Conservation (phyloP, 306 rosid genomes). For the Begonia fuchsioides region DNA sequence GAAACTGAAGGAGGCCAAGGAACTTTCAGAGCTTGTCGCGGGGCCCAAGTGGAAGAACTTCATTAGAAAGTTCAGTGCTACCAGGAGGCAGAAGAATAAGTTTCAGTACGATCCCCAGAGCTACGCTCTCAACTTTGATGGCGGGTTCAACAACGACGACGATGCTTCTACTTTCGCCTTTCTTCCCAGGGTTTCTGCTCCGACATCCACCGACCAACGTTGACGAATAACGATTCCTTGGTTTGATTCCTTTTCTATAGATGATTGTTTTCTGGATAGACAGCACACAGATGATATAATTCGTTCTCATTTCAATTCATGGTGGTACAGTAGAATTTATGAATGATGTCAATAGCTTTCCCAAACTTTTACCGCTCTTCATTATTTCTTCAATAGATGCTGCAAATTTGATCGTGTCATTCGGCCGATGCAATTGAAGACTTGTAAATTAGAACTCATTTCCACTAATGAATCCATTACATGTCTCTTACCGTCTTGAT, state of each 20-base stretch:
- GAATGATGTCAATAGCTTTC: no score
- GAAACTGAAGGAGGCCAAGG: slow-evolving; percentile 31
- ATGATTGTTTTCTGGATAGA: no score
- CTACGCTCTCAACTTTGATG: slow-evolving; percentile 63
- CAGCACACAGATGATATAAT: no score
- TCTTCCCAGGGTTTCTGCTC: slow-evolving; percentile 37
- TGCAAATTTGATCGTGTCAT: no score
- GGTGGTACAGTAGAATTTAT: no score
- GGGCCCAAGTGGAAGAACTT: slow-evolving; percentile 75
- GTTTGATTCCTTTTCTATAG: background rate
- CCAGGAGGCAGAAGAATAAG: slow-evolving; percentile 11
- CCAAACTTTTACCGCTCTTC: no score
- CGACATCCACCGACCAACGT: slow-evolving; percentile 10
- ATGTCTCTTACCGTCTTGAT: no score
- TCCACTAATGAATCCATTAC: no score
- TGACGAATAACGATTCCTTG: background rate
- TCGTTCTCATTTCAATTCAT: no score
- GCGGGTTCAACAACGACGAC: slow-evolving; percentile 28
- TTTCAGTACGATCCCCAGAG: slow-evolving; percentile 53
- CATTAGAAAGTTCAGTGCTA: slow-evolving; percentile 44
- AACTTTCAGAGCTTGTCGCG: slow-evolving; percentile 38
- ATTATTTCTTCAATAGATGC: no score
- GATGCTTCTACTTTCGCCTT: slow-evolving; percentile 27
- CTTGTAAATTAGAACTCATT: no score
- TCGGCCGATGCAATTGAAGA: no score